A percentile compares a stretch with the other conserved stretches of the same genome.
These are phyloP conservation scores for Mallotus nudiflorus DNA, from an alignment of 345 rosid species.

Conservation along the genomic window DNA sequence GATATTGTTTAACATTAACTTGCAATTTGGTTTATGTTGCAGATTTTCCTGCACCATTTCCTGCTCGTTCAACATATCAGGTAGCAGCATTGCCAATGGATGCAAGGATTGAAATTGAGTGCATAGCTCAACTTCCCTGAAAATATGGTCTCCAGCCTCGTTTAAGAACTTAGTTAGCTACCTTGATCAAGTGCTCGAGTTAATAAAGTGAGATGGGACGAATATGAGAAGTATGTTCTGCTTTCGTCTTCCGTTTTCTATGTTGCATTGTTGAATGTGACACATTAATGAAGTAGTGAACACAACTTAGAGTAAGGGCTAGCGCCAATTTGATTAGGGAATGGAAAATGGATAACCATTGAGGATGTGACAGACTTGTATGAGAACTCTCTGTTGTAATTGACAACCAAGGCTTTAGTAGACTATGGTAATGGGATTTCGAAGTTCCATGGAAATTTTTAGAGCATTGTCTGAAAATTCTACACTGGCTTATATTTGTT, in stretches of 20 bases:
- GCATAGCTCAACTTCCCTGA: conserved; percentile 68
- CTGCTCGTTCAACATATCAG: conserved; percentile 90
- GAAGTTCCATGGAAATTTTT: not conserved
- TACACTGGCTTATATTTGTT: no score
- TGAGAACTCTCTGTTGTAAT: not conserved
- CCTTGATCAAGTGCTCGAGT: not conserved
- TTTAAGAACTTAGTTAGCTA: not conserved
- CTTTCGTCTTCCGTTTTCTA: not conserved
- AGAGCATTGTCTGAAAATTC: no score
- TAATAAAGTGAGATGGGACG: not conserved
- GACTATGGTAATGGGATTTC: not conserved
- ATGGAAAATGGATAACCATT: not conserved
- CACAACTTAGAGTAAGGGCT: not conserved
- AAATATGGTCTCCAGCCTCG: conserved; percentile 6
- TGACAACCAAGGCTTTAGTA: not conserved
- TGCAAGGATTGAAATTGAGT: conserved; percentile 89
- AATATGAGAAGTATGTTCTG: not conserved
- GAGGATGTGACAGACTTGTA: not conserved
- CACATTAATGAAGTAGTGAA: not conserved
- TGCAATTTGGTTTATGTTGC: conserved; percentile 23
- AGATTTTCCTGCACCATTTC: conserved; percentile 85
- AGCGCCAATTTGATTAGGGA: not conserved
- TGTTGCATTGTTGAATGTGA: not conserved
- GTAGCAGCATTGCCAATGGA: conserved; percentile 91
- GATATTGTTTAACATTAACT: not conserved